A percentile compares a stretch with the other conserved stretches of the same genome.
Conservation (phyloP, 192 early-diverging fungal species). For the Thamnidium elegans region DNA sequence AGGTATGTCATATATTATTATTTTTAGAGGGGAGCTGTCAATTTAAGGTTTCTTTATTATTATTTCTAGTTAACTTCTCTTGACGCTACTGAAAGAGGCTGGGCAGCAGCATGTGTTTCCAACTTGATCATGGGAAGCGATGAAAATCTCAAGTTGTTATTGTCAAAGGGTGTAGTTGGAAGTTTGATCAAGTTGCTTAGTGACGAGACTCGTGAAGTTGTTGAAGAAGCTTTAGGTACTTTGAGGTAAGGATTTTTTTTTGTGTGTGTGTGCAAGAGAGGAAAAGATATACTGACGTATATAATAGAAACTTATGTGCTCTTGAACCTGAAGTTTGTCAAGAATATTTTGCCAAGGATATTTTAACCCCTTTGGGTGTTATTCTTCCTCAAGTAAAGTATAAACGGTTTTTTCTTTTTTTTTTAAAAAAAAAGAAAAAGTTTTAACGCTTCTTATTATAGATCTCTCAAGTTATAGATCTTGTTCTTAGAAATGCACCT, state of each 20-base stretch:
- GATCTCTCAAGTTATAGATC: conserved; percentile 33
- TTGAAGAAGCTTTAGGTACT: conserved; percentile 72
- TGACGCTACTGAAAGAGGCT: conserved; percentile 74
- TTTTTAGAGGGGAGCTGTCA: not conserved
- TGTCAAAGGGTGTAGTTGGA: conserved; percentile 66
- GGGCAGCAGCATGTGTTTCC: conserved; percentile 86
- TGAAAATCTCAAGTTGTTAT: conserved; percentile 66
- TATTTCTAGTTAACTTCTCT: conserved; percentile 54
- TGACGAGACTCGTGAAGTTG: conserved; percentile 68
- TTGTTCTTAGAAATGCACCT: conserved; percentile 32
- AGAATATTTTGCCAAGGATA: conserved; percentile 57
- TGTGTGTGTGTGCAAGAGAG: not conserved
- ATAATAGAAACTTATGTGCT: conserved; percentile 54
- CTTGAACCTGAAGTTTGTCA: conserved; percentile 50
- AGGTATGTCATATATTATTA: conserved; percentile 10
- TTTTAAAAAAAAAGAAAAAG: conserved; percentile 16
- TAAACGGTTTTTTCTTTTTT: too few species aligned
- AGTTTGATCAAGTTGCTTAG: conserved; percentile 70
- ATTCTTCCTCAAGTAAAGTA: conserved; percentile 44
- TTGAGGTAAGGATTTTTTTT: conserved; percentile 43
- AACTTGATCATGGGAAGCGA: conserved; percentile 69
- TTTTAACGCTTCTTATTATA: conserved; percentile 12
- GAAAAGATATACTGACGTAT: not conserved
- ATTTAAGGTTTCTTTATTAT: not conserved
- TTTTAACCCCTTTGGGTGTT: conserved; percentile 48